Conservation (phyloP, 192 early-diverging fungal species). For the Endogone sp. region DNA sequence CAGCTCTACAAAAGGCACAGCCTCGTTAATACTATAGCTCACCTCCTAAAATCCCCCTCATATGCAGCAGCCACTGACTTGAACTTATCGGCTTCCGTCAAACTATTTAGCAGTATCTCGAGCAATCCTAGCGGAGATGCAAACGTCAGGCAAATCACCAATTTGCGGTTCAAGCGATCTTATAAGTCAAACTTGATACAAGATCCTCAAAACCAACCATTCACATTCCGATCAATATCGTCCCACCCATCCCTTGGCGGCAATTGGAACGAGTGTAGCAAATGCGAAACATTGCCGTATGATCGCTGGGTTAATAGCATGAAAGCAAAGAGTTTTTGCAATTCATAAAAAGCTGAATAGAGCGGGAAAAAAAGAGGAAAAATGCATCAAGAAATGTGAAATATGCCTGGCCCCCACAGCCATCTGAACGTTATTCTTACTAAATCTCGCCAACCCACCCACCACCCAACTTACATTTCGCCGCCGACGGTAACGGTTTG, state of each 20-base stretch:
- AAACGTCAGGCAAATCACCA: too few relatives aligned
- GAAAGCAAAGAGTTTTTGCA: slow-evolving; percentile 42
- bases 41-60: background rate
- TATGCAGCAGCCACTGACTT: background rate
- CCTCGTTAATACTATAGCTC: background rate
- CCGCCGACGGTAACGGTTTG: background rate
- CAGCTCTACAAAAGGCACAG: too few relatives aligned
- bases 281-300: slow-evolving; percentile 23
- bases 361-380: too few relatives aligned
- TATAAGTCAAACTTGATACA: too few relatives aligned
- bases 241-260: background rate
- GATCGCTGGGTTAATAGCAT: slow-evolving; percentile 20
- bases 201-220: background rate
- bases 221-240: background rate
- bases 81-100: slow-evolving; percentile 9
- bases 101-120: slow-evolving; percentile 9
- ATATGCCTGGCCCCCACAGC: too few relatives aligned
- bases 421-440: too few relatives aligned
- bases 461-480: background rate
- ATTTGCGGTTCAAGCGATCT: too few relatives aligned
- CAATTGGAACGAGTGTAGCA: slow-evolving; percentile 19
- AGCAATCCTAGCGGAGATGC: slow-evolving; percentile 10
- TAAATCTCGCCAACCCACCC: too few relatives aligned
- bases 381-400: too few relatives aligned
- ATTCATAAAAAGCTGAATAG: slow-evolving; percentile 28